phyloP scores from a whole-genome alignment of 345 rosid species.

The Hibiscus mutabilis region DNA sequence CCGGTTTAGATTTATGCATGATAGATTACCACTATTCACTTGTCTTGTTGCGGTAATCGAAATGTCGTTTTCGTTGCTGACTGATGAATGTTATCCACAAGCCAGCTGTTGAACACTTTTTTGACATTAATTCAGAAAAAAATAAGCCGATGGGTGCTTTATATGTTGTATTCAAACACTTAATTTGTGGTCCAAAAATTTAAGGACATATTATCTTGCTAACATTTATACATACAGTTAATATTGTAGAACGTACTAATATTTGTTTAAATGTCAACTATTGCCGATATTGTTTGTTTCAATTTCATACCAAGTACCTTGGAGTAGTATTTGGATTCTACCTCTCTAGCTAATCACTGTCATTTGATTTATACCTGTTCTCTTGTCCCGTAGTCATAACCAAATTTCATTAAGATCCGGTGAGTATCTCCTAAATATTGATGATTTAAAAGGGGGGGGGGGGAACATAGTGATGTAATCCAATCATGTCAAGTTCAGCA shows the following conservation, averaged over 20 bases:
- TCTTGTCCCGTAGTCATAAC: too few relatives aligned
- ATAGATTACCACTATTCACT: too few relatives aligned
- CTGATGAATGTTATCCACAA: not conserved
- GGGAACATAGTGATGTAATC: not conserved
- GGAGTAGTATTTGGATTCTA: too few relatives aligned
- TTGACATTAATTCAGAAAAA: not conserved
- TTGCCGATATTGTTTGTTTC: too few relatives aligned
- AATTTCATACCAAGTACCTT: too few relatives aligned
- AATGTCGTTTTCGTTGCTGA: slow-evolving; percentile 7
- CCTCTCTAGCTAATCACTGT: too few relatives aligned
- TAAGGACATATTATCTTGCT: not conserved
- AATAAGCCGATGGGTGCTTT: not conserved
- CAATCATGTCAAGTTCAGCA: not conserved
- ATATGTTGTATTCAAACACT: not conserved
- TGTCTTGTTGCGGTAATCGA: not conserved
- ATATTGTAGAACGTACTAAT: not conserved
- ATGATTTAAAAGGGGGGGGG: not conserved
- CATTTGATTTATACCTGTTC: too few relatives aligned
- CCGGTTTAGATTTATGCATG: not conserved
- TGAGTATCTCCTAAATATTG: too few relatives aligned
- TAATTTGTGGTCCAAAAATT: not conserved
- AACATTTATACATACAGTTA: not conserved
- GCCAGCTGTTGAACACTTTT: slow-evolving; percentile 5
- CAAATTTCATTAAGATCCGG: too few relatives aligned
- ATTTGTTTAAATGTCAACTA: not conserved